phyloP scores from a whole-genome alignment of 495 filamentous ascomycete genomes.

The Aspergillus kassunensis region DNA sequence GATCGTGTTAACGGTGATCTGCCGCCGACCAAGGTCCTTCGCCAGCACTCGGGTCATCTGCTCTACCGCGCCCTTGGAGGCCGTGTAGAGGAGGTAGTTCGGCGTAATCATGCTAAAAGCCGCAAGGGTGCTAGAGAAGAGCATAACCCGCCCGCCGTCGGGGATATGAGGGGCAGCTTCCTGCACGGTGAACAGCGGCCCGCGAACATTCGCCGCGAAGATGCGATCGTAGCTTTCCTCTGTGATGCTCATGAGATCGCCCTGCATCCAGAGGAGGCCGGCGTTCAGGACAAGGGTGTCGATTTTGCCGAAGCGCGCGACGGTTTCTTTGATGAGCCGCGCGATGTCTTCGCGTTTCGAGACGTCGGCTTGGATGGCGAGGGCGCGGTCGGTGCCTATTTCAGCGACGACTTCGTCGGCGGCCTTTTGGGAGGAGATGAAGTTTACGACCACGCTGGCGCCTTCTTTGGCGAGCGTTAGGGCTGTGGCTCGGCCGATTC shows the following conservation, averaged over 20 bases:
- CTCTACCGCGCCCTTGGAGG: conserved; percentile 66
- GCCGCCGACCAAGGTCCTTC: conserved; percentile 60
- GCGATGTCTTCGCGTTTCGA: neutral
- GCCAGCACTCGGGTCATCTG: conserved; percentile 61
- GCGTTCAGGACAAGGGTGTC: conserved; percentile 52
- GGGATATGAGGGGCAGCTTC: conserved; percentile 60
- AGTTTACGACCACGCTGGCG: conserved; percentile 37
- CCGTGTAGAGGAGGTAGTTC: conserved; percentile 56
- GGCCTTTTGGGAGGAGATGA: conserved; percentile 7
- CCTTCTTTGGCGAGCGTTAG: conserved; percentile 37
- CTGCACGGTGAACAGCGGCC: neutral
- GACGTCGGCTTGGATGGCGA: conserved; percentile 6
- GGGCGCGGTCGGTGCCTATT: conserved; percentile 4
- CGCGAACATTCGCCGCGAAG: conserved; percentile 6
- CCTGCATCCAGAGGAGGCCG: conserved; percentile 44
- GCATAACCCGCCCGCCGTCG: conserved; percentile 52
- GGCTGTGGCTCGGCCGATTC: conserved; percentile 49
- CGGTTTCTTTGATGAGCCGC: conserved; percentile 6
- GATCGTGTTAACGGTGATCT: conserved; percentile 60
- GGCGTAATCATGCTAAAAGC: conserved; percentile 46
- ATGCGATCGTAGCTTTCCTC: conserved; percentile 16
- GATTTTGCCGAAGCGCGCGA: conserved; percentile 29
- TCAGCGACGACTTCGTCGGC: neutral
- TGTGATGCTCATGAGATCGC: conserved; percentile 29
- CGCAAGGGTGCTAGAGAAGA: conserved; percentile 55